Conservation (phyloP, 2,329 filamentous ascomycete species). For the Cytospora leucostoma region DNA sequence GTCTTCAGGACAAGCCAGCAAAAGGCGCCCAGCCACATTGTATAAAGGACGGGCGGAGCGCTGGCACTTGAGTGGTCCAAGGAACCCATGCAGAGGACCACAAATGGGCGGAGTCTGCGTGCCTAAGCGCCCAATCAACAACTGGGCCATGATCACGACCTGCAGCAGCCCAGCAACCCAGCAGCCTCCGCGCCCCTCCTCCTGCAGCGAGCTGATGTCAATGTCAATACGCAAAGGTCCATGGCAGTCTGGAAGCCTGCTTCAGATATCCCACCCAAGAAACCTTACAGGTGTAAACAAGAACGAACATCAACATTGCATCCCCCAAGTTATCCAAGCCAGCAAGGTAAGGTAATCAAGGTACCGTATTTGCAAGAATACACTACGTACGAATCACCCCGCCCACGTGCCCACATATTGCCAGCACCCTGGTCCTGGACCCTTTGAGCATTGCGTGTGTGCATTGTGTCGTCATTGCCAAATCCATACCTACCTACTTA, state of each 20-base stretch:
- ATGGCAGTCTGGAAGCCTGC: too few relatives aligned
- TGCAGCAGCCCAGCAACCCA: slow-evolving; percentile 10
- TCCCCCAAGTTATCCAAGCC: too few relatives aligned
- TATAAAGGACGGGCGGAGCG: slow-evolving; percentile 10
- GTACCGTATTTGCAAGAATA: too few relatives aligned
- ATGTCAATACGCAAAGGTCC: neutral
- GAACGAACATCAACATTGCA: too few relatives aligned
- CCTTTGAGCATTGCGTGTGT: neutral
- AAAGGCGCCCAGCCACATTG: slow-evolving; percentile 15
- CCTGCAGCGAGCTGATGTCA: neutral
- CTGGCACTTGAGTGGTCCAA: slow-evolving; percentile 6
- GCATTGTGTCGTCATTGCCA: neutral
- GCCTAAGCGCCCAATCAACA: slow-evolving; percentile 16
- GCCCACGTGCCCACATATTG: slow-evolving; percentile 4
- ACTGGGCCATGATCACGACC: slow-evolving; percentile 2
- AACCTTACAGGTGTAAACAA: too few relatives aligned
- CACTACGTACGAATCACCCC: too few relatives aligned
- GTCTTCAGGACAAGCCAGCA: too few relatives aligned
- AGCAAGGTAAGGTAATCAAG: too few relatives aligned
- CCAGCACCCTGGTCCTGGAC: slow-evolving; percentile 11
- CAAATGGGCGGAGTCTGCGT: slow-evolving; percentile 7
- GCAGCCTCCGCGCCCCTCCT: neutral
- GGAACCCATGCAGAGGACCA: neutral
- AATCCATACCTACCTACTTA: neutral
- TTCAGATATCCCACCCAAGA: too few relatives aligned